phyloP scores from a whole-genome alignment of 2,329 filamentous ascomycete species.

The Colletotrichum sp. region DNA sequence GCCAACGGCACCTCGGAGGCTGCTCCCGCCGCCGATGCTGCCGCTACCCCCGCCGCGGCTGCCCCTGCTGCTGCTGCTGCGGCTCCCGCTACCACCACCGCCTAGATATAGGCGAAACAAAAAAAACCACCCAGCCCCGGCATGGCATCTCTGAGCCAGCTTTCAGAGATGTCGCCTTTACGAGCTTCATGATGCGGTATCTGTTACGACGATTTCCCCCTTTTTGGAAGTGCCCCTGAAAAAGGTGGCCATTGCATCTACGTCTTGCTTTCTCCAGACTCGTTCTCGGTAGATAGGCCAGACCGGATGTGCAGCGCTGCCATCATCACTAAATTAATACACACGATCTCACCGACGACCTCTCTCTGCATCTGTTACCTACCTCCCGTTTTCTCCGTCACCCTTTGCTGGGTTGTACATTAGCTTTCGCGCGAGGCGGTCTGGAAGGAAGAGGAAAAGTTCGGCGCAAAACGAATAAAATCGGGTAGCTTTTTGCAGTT shows the following conservation, averaged over 20 bases:
- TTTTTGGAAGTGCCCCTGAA: slow-evolving; percentile 22
- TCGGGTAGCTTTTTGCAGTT: slow-evolving; percentile 31
- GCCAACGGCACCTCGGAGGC: slow-evolving; percentile 46
- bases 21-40: slow-evolving; percentile 26
- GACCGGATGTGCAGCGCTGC: slow-evolving; percentile 19
- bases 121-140: slow-evolving; percentile 7
- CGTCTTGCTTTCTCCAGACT: slow-evolving; percentile 18
- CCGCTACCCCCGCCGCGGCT: slow-evolving; percentile 23
- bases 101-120: slow-evolving; percentile 28
- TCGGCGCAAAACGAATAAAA: slow-evolving; percentile 36
- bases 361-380: slow-evolving; percentile 38
- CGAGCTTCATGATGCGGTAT: slow-evolving; percentile 23
- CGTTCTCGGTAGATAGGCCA: slow-evolving; percentile 20
- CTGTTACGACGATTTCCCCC: slow-evolving; percentile 22
- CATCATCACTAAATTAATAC: slow-evolving; percentile 26
- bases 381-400: slow-evolving; percentile 32
- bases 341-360: slow-evolving; percentile 24
- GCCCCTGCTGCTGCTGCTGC: slow-evolving; percentile 26
- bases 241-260: slow-evolving; percentile 20
- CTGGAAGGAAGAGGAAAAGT: slow-evolving; percentile 34
- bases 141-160: not conserved
- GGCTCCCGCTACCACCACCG: slow-evolving; percentile 28
- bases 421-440: slow-evolving; percentile 37
- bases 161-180: slow-evolving; percentile 3
- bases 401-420: slow-evolving; percentile 40